phyloP scores from a whole-genome alignment of 257 asterid genomes.

The Paraleonurus japonicus region DNA sequence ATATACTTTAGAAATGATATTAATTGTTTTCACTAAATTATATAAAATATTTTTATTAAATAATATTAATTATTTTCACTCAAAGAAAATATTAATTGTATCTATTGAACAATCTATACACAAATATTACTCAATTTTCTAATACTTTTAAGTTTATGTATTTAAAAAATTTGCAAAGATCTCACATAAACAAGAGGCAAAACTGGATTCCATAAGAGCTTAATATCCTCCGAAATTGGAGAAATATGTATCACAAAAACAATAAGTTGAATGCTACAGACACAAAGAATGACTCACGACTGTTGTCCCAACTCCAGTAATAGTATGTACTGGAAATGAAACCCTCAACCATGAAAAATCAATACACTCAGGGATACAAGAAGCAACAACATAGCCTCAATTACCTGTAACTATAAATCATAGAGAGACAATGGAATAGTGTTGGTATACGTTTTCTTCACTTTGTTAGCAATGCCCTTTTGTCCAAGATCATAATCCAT shows the following conservation, averaged over 20 bases:
- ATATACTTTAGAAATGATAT: no score
- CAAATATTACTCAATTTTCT: no score
- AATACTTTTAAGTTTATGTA: no score
- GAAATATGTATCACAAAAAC: constrained; percentile 13
- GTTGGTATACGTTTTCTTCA: neutral
- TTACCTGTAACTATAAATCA: constrained; percentile 9
- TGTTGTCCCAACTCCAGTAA: constrained; percentile 37
- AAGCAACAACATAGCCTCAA: constrained; percentile 22
- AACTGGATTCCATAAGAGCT: constrained; percentile 25
- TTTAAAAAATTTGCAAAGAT: no score
- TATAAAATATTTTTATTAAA: no score
- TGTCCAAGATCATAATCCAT: neutral
- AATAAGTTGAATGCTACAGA: constrained; percentile 37
- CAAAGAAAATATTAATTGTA: no score
- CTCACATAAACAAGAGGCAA: constrained; percentile 15
- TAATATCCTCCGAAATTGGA: constrained; percentile 29
- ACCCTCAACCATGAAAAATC: constrained; percentile 21
- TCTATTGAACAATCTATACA: no score
- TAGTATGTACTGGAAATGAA: constrained; percentile 24
- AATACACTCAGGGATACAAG: constrained; percentile 27
- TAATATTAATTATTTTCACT: no score
- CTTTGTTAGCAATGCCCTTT: neutral
- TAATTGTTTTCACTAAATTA: no score
- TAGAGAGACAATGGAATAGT: constrained; percentile 13
- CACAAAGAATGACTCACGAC: constrained; percentile 40